phyloP scores from a whole-genome alignment of 2,329 filamentous ascomycete genomes.

The Aspergillus brasiliensis region DNA sequence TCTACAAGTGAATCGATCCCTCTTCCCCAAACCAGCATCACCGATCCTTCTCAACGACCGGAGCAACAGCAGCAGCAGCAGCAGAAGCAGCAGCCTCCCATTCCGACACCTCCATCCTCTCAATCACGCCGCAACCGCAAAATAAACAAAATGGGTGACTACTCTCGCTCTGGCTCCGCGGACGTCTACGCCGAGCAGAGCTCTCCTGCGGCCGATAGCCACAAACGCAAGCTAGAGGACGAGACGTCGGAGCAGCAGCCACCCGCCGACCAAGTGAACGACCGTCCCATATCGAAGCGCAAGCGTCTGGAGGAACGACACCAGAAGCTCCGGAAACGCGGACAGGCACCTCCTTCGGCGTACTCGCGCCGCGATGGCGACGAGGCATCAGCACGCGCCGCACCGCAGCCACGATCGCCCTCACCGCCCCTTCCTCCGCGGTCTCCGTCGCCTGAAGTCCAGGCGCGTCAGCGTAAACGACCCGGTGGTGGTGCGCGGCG shows the following conservation, averaged over 20 bases:
- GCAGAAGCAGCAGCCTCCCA: background rate
- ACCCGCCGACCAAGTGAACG: slow-evolving; percentile 24
- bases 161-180: background rate
- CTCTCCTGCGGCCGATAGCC: slow-evolving; percentile 18
- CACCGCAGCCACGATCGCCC: slow-evolving; percentile 37
- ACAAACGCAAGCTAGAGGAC: slow-evolving; percentile 35
- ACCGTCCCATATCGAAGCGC: slow-evolving; percentile 39
- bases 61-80: too few species aligned
- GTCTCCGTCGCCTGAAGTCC: slow-evolving; percentile 43
- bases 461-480: slow-evolving; percentile 47
- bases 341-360: slow-evolving; percentile 40
- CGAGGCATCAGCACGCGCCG: slow-evolving; percentile 27
- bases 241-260: slow-evolving; percentile 5
- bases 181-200: background rate
- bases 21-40: background rate
- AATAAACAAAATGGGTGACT: slow-evolving; percentile 1
- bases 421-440: slow-evolving; percentile 45
- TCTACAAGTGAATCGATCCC: background rate
- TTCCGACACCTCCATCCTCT: background rate
- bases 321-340: slow-evolving; percentile 40
- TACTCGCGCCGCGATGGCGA: slow-evolving; percentile 44
- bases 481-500: slow-evolving; percentile 50
- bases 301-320: slow-evolving; percentile 43
- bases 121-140: background rate
- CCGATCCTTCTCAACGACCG: background rate